Base-by-base conservation (phyloP, 225 moss, liverwort and hornwort species). In the Anthoceros angustus region DNA sequence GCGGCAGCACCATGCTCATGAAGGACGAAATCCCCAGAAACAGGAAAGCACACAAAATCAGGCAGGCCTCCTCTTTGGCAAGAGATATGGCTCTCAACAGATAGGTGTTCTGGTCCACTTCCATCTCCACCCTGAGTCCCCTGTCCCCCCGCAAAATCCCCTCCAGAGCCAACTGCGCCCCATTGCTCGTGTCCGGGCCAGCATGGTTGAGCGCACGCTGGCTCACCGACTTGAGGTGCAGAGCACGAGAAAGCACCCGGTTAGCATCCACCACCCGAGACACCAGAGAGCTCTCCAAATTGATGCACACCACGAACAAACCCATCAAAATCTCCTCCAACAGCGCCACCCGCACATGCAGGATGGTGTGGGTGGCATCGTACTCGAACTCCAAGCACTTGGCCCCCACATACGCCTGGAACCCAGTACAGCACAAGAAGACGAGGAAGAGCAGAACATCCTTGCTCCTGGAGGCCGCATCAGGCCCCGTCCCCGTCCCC, bases 241-340 rank as follows among this genome's bases (percentile, higher is more conserved):
- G 49, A 68, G 98, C 92, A 74, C 98, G 86, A 6, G 86, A 85
- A 60, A 92, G 40, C 63, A 98, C 91, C 63, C 98, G 83, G 68
- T 86, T 79, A 40, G 87, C 66, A 67, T 92, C 98, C 50, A 98
- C 86, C 48, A 92, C 92, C 72, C 80, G 74, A 75, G 89, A 68
- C 74, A 84, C 39, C 55, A 87, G 62, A 21, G 79, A 82, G 72
- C 98, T 98, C 71, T 98, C 92, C 63, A 74, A 77, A 74, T 92
- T 84, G 74, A 98, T 98, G 89, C 98, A 98, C 11, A 88, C 64
- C 16, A 98, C 98, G 71, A 84, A 83, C 18, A 89, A 78, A 21
- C 92, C 98, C 98, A 98, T 92, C 67, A 84, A 75, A 72, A 98
- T 76, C 60, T 89, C 81, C 77, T 98, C 92, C 87, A 82, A 87